Conservation (phyloP, 345 rosid genomes). For the Durio zibethinus region DNA sequence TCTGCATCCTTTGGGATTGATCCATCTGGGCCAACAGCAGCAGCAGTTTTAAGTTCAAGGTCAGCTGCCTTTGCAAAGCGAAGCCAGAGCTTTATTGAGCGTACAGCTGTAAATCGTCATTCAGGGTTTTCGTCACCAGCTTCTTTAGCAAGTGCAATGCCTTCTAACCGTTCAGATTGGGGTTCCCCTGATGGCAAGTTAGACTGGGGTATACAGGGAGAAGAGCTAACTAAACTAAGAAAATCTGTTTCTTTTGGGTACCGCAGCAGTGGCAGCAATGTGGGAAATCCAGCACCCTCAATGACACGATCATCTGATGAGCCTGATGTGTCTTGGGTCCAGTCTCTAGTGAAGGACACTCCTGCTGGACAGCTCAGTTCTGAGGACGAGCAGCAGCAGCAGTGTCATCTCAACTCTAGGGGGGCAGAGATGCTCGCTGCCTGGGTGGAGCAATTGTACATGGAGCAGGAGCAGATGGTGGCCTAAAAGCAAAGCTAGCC, state of each 20-base stretch:
- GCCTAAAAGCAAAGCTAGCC: constrained; percentile 40
- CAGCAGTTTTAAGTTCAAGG: constrained; percentile 53
- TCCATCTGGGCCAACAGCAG: constrained; percentile 34
- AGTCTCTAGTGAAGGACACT: constrained; percentile 58
- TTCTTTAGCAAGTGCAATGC: constrained; percentile 29
- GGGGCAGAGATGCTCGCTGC: constrained; percentile 44
- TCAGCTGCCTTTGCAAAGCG: constrained; percentile 59
- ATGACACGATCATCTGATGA: constrained; percentile 36
- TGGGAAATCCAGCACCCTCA: constrained; percentile 19
- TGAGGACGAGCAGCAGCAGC: constrained; percentile 34
- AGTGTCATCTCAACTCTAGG: constrained; percentile 33
- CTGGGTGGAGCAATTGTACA: constrained; percentile 76
- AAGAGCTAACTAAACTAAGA: constrained; percentile 67
- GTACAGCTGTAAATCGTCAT: constrained; percentile 40
- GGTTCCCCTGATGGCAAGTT: constrained; percentile 75
- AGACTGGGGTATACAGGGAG: constrained; percentile 75
- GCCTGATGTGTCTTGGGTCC: constrained; percentile 81
- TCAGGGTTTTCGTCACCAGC: constrained; percentile 36
- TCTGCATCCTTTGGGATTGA: constrained; percentile 43
- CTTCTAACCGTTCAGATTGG: constrained; percentile 52
- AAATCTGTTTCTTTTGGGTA: constrained; percentile 65
- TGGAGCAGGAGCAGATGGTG: constrained; percentile 79
- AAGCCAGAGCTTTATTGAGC: constrained; percentile 73
- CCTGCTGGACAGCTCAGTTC: constrained; percentile 29
- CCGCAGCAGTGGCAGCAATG: constrained; percentile 35